These are phyloP conservation scores for Tuber borchii DNA, from an alignment of 495 filamentous ascomycete genomes.

Conservation along the genomic window DNA sequence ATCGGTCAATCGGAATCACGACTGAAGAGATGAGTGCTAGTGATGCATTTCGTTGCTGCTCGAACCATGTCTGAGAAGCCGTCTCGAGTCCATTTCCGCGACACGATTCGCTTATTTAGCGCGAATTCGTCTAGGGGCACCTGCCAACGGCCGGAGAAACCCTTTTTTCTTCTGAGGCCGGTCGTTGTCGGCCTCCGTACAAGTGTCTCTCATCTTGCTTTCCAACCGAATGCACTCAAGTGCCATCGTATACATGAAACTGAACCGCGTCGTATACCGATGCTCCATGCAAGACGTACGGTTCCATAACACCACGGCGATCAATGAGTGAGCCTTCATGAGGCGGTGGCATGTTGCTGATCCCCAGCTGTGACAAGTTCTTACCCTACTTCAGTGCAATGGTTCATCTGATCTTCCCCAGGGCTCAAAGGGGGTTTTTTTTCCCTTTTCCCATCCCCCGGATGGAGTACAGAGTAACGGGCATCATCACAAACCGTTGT, in stretches of 20 bases:
- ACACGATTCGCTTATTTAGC: conserved; percentile 7
- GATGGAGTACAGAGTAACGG: not conserved
- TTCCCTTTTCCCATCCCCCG: not conserved
- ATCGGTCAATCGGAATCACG: not conserved
- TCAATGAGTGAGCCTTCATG: conserved; percentile 21
- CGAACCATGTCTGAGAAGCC: conserved; percentile 28
- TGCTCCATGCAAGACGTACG: conserved; percentile 25
- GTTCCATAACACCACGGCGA: conserved; percentile 36
- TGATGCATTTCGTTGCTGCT: not conserved
- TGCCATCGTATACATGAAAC: conserved; percentile 29
- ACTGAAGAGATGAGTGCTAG: not conserved
- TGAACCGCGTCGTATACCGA: conserved; percentile 17
- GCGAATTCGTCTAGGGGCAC: not conserved
- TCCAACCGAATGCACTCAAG: conserved; percentile 5
- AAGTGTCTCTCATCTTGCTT: not conserved
- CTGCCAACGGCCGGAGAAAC: not conserved
- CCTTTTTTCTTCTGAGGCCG: not conserved
- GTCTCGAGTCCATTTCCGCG: conserved; percentile 32
- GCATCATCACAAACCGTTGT: conserved; percentile 1
- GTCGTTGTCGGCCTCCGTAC: not conserved
- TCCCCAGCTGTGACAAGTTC: conserved; percentile 27
- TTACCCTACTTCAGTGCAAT: conserved; percentile 20
- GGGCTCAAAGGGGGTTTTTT: conserved; percentile 18
- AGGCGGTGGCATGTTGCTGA: conserved; percentile 14
- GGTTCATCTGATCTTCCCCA: conserved; percentile 40